phyloP scores from a whole-genome alignment of 192 early-diverging fungal genomes.

The Irineochytrium annulatum region DNA sequence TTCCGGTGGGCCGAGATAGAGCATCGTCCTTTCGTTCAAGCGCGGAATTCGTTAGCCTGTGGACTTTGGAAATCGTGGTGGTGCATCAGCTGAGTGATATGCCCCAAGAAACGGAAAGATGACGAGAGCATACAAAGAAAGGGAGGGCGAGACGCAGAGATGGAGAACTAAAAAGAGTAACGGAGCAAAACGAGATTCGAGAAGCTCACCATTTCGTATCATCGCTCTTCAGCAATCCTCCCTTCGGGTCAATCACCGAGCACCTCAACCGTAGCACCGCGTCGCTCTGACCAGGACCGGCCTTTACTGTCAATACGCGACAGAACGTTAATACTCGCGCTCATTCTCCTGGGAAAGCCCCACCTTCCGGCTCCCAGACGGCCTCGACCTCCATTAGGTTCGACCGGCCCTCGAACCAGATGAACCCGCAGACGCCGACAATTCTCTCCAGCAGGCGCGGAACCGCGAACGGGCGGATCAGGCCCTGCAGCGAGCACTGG shows the following conservation, averaged over 20 bases:
- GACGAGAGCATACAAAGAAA: too few species aligned
- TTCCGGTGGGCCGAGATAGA: slow-evolving; percentile 67
- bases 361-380: slow-evolving; percentile 60
- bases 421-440: slow-evolving; percentile 61
- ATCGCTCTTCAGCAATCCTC: slow-evolving; percentile 19
- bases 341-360: neutral
- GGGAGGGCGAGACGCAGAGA: too few species aligned
- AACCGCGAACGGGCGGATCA: neutral
- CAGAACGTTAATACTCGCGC: neutral
- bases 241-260: slow-evolving; percentile 8
- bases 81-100: too few species aligned
- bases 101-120: neutral
- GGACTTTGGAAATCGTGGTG: too few species aligned
- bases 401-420: slow-evolving; percentile 40
- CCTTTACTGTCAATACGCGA: neutral
- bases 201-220: slow-evolving; percentile 28
- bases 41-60: too few species aligned
- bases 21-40: slow-evolving; percentile 44
- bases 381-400: slow-evolving; percentile 67
- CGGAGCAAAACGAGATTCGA: too few species aligned
- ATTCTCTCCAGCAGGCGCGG: slow-evolving; percentile 58
- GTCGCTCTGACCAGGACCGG: slow-evolving; percentile 32
- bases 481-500: neutral
- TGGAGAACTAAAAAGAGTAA: too few species aligned
- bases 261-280: slow-evolving; percentile 59